A percentile compares a stretch with the other conserved stretches of the same genome.
Conservation (phyloP, 352 stramenopile genomes). For the Hyaloperonospora brassicae region DNA sequence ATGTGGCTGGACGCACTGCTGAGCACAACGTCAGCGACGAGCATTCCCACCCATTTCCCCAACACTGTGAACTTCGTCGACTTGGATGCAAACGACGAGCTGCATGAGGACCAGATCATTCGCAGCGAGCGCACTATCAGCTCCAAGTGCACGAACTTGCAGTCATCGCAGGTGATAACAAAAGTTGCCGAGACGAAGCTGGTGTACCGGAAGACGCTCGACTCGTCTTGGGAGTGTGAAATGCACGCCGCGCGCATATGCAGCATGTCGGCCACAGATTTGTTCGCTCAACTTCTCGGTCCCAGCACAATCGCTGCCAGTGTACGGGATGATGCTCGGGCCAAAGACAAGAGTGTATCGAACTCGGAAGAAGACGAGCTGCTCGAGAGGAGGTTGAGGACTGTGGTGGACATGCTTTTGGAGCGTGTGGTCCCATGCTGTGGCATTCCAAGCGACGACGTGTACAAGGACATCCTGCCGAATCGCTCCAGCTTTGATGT, state of each 20-base stretch:
- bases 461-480: conserved; percentile 76
- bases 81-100: conserved; percentile 5
- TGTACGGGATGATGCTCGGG: conserved; percentile 5
- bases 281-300: conserved; percentile 42
- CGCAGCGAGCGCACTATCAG: conserved; percentile 71
- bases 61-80: conserved; percentile 30
- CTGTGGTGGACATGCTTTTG: conserved; percentile 59
- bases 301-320: conserved; percentile 15
- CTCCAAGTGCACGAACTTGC: conserved; percentile 74
- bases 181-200: conserved; percentile 37
- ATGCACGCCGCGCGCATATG: conserved; percentile 54
- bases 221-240: conserved; percentile 59
- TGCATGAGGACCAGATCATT: conserved; percentile 41
- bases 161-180: conserved; percentile 70
- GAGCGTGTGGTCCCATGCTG: conserved; percentile 72
- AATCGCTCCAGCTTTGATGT: conserved; percentile 79
- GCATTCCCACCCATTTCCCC: conserved; percentile 67
- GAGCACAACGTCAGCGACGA: conserved; percentile 49
- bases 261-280: conserved; percentile 45
- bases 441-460: conserved; percentile 62
- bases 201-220: conserved; percentile 68
- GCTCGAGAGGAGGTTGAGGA: conserved; percentile 44
- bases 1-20: conserved; percentile 65
- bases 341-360: conserved; percentile 4
- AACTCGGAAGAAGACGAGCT: conserved; percentile 25